Conservation (phyloP, 176 grass and related monocot species). For the Melocanna baccifera region DNA sequence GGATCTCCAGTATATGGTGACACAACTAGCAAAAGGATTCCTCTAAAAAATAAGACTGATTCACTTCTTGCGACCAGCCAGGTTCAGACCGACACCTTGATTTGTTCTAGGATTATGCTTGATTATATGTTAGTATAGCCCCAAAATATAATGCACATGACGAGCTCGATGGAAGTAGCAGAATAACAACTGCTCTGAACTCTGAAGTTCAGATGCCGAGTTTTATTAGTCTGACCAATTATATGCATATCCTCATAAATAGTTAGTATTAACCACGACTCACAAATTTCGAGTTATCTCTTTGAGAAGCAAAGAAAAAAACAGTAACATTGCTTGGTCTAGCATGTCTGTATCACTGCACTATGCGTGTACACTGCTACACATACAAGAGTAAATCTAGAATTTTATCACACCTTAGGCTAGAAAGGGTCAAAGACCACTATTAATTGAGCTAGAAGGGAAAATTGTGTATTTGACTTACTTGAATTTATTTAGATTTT, state of each 20-base stretch:
- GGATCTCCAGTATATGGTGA: background rate
- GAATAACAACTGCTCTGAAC: background rate
- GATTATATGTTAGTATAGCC: background rate
- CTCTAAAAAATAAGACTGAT: background rate
- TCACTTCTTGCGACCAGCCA: background rate
- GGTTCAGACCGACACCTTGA: background rate
- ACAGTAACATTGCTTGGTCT: background rate
- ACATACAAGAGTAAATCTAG: too few species aligned
- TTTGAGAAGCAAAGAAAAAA: background rate
- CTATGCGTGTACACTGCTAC: conserved; percentile 6
- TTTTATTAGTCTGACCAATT: background rate
- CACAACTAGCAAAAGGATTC: background rate
- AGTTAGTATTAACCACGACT: background rate
- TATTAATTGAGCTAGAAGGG: too few species aligned
- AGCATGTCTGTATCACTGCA: background rate
- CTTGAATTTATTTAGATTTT: too few species aligned
- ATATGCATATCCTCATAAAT: background rate
- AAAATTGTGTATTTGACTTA: too few species aligned
- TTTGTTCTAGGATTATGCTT: background rate
- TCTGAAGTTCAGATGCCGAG: background rate
- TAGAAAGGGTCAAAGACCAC: too few species aligned
- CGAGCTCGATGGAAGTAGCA: background rate
- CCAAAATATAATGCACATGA: background rate
- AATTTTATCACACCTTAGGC: too few species aligned
- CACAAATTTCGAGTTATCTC: background rate